These are phyloP conservation scores for Lichtheimia hyalospora DNA, from an alignment of 371 early-diverging fungal species.

Conservation along the genomic window DNA sequence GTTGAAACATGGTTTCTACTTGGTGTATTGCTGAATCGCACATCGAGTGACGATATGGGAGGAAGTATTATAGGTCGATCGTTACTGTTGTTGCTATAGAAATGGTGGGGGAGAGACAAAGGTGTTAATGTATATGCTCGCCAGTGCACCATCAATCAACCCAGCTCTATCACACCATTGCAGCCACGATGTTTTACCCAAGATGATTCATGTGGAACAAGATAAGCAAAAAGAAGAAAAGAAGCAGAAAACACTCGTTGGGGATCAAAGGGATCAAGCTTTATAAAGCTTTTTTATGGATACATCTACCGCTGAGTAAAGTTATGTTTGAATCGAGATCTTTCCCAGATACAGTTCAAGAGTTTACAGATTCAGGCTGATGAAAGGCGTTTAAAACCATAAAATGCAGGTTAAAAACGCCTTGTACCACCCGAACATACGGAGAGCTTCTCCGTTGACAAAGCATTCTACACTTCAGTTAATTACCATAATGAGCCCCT, in stretches of 20 bases:
- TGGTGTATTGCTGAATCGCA: background rate
- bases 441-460: no score
- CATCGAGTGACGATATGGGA: conserved; percentile 13
- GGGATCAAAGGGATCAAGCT: no score
- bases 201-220: background rate
- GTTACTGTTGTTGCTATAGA: no score
- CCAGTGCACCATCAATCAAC: background rate
- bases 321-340: conserved; percentile 4
- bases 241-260: background rate
- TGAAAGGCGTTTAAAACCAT: background rate
- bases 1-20: background rate
- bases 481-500: no score
- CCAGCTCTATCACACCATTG: conserved; percentile 2
- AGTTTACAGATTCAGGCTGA: background rate
- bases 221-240: conserved; percentile 6
- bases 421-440: no score
- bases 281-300: no score
- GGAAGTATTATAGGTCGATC: conserved; percentile 4
- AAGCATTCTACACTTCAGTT: no score
- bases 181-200: background rate
- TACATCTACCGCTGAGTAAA: no score
- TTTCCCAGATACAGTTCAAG: conserved; percentile 5
- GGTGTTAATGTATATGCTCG: background rate
- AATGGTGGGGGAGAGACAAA: no score
- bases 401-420: background rate